phyloP scores from a whole-genome alignment of 2,329 filamentous ascomycete species.

The Alternaria consortialis region DNA sequence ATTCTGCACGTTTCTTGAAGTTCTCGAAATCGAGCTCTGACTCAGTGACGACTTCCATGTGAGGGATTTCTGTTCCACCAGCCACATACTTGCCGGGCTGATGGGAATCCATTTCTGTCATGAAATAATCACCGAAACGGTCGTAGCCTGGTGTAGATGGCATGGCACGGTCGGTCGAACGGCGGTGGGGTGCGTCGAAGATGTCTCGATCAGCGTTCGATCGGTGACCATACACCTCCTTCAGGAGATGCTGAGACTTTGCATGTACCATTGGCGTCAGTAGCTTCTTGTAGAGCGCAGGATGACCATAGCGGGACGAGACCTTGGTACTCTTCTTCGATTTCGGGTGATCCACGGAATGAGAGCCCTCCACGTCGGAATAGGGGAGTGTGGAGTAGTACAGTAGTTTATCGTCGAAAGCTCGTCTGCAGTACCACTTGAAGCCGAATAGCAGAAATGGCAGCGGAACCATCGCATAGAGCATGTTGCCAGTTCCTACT shows the following conservation, averaged over 20 bases:
- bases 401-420: conserved; percentile 80
- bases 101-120: conserved; percentile 74
- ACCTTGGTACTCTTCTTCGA: conserved; percentile 66
- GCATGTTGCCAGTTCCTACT: conserved; percentile 57
- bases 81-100: conserved; percentile 61
- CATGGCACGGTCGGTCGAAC: conserved; percentile 47
- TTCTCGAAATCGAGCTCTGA: conserved; percentile 86
- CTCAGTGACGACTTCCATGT: conserved; percentile 90
- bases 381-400: conserved; percentile 73
- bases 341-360: conserved; percentile 45
- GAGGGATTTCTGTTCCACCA: conserved; percentile 47
- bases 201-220: conserved; percentile 63
- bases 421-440: conserved; percentile 80
- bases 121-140: conserved; percentile 77
- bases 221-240: conserved; percentile 82
- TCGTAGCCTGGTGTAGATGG: conserved; percentile 65
- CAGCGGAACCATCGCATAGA: conserved; percentile 76
- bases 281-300: conserved; percentile 76
- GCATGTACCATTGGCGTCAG: conserved; percentile 84
- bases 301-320: conserved; percentile 83
- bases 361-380: conserved; percentile 61
- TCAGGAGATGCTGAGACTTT: conserved; percentile 84
- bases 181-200: conserved; percentile 37
- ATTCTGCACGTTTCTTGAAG: conserved; percentile 89
- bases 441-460: conserved; percentile 81